These are phyloP conservation scores for Scedosporium apiospermum DNA, from an alignment of 2,329 filamentous ascomycete genomes.

Conservation along the genomic window DNA sequence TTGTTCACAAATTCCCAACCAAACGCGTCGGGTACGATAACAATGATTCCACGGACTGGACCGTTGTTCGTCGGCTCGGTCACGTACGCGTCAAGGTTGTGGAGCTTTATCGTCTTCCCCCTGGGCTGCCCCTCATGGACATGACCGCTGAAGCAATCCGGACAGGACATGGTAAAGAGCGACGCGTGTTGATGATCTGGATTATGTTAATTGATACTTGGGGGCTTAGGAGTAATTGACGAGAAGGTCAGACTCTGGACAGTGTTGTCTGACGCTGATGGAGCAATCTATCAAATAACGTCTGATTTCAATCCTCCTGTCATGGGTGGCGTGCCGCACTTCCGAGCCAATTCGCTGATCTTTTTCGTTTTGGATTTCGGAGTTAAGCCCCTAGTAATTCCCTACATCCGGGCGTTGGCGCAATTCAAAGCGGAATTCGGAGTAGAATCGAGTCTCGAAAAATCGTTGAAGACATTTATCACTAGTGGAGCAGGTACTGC, in stretches of 20 bases:
- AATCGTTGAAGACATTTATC: too few species aligned
- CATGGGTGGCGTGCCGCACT: not conserved
- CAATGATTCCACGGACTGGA: slow-evolving; percentile 33
- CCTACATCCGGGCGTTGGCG: not conserved
- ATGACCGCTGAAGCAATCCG: slow-evolving; percentile 36
- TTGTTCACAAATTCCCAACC: slow-evolving; percentile 45
- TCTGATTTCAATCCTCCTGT: too few species aligned
- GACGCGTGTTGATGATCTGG: too few species aligned
- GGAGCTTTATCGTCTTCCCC: slow-evolving; percentile 33
- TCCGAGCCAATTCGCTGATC: not conserved
- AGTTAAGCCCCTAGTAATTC: not conserved
- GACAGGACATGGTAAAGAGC: slow-evolving; percentile 21
- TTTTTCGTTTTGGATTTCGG: not conserved
- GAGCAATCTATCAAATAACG: not conserved
- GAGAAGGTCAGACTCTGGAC: too few species aligned
- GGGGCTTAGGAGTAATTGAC: too few species aligned
- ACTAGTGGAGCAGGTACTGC: too few species aligned
- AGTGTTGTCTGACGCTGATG: not conserved
- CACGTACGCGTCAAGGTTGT: slow-evolving; percentile 40
- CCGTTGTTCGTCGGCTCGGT: slow-evolving; percentile 22
- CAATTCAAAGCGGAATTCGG: too few species aligned
- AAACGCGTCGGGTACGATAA: slow-evolving; percentile 46
- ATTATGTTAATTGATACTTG: too few species aligned
- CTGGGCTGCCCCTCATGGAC: slow-evolving; percentile 33
- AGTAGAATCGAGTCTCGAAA: too few species aligned